Evolutionary conservation across 129 eudicot genomes (phyloP), one percentile per base, ranked within the genome.

Genomic region (Helichrysum umbraculigerum): DNA sequence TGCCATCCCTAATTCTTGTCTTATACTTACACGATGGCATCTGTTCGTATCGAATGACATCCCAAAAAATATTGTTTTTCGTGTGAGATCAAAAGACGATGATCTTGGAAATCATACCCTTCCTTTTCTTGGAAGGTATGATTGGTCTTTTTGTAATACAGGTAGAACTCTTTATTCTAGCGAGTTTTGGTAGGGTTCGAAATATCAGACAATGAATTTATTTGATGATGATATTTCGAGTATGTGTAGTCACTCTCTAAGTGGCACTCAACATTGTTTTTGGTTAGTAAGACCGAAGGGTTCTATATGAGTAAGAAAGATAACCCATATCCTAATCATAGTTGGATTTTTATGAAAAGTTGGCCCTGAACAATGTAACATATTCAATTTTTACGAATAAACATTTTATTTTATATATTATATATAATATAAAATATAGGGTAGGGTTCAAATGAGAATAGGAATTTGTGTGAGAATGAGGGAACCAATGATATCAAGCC

Each of bases 31-130:
- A 4, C 30, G 6, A 75, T 75, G 71, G 50, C 41, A 61, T 29
- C 17, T 63, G 28, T n/a, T 25, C 34, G 33, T 75, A 62, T 16
- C 8, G 11, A 44, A 75, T 17, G 47, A 10, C 3, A 29, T 65
- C 19, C 3, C 71, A 20, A 71, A 42, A 41, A 34, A 74, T 11
- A 62, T 74, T 16, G n/a, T 19, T 16, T 9, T 75, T 47, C 79
- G 65, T 34, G 8, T 58, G 35, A 73, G 30, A 58, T 57, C 68
- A 34, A 42, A 14, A 59, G 61, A 66, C 10, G 62, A 62, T 6
- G 71, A 75, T 75, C 71, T 39, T 25, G 79, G 34, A 47, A 75
- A 75, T 44, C 63, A 63, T 63, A 63, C 79, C 6, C 63, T 63
- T 65, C 32, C 63, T 6, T 17, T 4, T 32, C 32, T 15, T n/a